phyloP scores from a whole-genome alignment of 202 grass and related monocot genomes.

The Cymbopogon flexuosus region DNA sequence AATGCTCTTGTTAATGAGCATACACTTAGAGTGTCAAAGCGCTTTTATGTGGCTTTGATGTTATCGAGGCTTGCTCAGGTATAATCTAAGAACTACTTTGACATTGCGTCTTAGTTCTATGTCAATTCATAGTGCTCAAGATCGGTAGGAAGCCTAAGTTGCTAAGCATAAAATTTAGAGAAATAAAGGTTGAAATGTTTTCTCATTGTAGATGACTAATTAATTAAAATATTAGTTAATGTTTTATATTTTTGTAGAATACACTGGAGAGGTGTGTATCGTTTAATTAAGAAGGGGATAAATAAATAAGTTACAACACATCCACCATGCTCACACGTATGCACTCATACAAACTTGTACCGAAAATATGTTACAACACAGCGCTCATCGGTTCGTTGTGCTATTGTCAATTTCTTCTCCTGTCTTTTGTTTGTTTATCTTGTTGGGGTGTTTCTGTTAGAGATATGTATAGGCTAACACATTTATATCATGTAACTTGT shows the following conservation, averaged over 20 bases:
- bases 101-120: not conserved
- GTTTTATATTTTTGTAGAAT: not conserved
- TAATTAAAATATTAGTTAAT: not conserved
- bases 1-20: conserved; percentile 54
- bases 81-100: conserved; percentile 16
- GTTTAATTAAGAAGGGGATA: not conserved
- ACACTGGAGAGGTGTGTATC: not conserved
- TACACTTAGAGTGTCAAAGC: conserved; percentile 72
- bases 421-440: not conserved
- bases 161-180: not conserved
- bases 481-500: too few species aligned
- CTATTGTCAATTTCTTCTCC: not conserved
- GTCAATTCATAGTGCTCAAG: not conserved
- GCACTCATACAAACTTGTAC: not conserved
- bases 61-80: conserved; percentile 86
- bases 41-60: conserved; percentile 95
- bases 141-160: not conserved
- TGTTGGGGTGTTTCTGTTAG: not conserved
- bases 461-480: too few species aligned
- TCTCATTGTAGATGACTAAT: not conserved
- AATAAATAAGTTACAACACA: not conserved
- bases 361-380: too few species aligned
- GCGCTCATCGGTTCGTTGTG: not conserved
- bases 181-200: not conserved
- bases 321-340: not conserved